A percentile compares a stretch with the other conserved stretches of the same genome.
These are phyloP conservation scores for Yarrowia yakushimensis DNA, from an alignment of 805 yeast species.

Conservation along the genomic window DNA sequence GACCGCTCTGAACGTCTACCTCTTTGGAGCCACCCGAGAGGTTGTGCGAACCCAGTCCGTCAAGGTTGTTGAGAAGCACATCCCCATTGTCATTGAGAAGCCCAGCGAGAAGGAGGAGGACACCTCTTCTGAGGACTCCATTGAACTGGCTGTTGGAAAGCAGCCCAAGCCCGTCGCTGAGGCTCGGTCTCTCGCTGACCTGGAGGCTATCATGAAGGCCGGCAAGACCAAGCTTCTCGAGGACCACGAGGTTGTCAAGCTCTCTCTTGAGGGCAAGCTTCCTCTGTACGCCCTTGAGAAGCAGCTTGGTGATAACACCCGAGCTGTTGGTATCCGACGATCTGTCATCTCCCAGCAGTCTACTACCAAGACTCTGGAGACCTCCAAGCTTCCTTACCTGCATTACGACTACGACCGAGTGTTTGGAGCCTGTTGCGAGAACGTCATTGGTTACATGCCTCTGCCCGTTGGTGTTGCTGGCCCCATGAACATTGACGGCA, in stretches of 20 bases:
- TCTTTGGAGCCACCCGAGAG: slow-evolving; percentile 66
- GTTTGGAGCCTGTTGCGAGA: slow-evolving; percentile 98
- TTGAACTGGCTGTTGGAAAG: slow-evolving; percentile 24
- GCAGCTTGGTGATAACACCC: slow-evolving; percentile 77
- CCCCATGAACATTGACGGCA: slow-evolving; percentile 87
- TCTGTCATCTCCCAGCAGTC: slow-evolving; percentile 83
- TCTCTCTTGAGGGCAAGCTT: slow-evolving; percentile 71
- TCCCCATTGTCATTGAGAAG: slow-evolving; percentile 35
- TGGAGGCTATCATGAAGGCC: slow-evolving; percentile 57
- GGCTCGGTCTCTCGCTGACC: slow-evolving; percentile 50
- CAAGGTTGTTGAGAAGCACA: slow-evolving; percentile 37
- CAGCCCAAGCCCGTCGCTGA: slow-evolving; percentile 15
- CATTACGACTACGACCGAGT: slow-evolving; percentile 92
- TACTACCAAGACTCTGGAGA: slow-evolving; percentile 71
- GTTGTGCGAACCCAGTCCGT: slow-evolving; percentile 33
- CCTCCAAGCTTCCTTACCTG: slow-evolving; percentile 70
- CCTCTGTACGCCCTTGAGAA: slow-evolving; percentile 95
- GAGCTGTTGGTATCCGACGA: slow-evolving; percentile 94
- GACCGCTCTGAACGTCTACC: slow-evolving; percentile 74
- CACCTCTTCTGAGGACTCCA: slow-evolving; percentile 27
- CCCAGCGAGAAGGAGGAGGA: slow-evolving; percentile 25
- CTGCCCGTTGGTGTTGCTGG: slow-evolving; percentile 98
- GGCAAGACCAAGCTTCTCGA: slow-evolving; percentile 66
- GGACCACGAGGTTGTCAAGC: slow-evolving; percentile 68
- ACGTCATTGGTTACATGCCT: slow-evolving; percentile 95